Evolutionary conservation across 495 filamentous ascomycete species (phyloP).

Genomic region (Terfezia claveryi): DNA sequence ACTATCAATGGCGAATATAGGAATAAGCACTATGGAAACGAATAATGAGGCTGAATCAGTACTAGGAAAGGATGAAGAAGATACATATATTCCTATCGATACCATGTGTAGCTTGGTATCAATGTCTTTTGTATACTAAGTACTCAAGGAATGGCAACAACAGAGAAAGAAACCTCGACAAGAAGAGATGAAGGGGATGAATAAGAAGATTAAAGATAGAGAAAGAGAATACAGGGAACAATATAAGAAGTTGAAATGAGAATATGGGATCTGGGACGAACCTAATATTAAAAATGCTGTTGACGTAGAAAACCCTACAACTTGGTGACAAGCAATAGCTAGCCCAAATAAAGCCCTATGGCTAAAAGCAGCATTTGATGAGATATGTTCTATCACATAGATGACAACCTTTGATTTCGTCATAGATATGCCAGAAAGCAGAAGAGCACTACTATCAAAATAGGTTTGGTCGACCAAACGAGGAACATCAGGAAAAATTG

Average conservation of each 20-base stretch:
- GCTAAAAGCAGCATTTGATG: not conserved
- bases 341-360: not conserved
- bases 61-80: not conserved
- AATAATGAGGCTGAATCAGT: no score
- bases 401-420: not conserved
- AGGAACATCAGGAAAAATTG: not conserved
- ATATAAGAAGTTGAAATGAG: not conserved
- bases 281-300: not conserved
- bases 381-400: not conserved
- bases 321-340: not conserved
- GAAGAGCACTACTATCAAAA: not conserved
- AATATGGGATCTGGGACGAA: not conserved
- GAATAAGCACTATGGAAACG: no score
- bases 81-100: not conserved
- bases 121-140: not conserved
- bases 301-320: not conserved
- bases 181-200: no score
- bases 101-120: not conserved
- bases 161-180: no score
- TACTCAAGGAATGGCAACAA: no score
- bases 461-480: not conserved
- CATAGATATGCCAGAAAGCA: not conserved
- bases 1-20: not conserved
- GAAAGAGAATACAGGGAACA: not conserved
- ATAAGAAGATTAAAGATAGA: not conserved